Percentiles rank a stretch among this genome's conserved stretches.
These are phyloP conservation scores for Zymoseptoria passerinii DNA, from an alignment of 2,329 filamentous ascomycete genomes.

Conservation along the genomic window DNA sequence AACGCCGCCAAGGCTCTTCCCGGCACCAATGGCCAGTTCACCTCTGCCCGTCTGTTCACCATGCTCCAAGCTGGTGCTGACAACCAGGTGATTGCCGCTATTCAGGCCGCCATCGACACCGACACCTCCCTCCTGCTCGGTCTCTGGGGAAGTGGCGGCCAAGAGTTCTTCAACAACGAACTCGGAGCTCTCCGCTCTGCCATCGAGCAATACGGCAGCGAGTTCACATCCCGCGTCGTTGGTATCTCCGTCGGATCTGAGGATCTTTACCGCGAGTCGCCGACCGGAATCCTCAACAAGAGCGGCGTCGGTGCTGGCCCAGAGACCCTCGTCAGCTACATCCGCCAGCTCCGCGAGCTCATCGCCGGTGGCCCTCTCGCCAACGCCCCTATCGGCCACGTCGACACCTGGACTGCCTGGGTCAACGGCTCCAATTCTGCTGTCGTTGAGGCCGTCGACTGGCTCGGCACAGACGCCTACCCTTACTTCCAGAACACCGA, in stretches of 20 bases:
- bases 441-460: slow-evolving; percentile 64
- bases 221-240: slow-evolving; percentile 58
- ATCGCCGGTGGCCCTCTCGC: slow-evolving; percentile 52
- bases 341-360: slow-evolving; percentile 56
- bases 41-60: slow-evolving; percentile 60
- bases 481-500: slow-evolving; percentile 69
- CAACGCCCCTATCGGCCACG: slow-evolving; percentile 62
- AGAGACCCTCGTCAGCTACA: slow-evolving; percentile 57
- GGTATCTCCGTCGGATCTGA: slow-evolving; percentile 83
- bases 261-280: slow-evolving; percentile 60
- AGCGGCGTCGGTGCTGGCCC: slow-evolving; percentile 58
- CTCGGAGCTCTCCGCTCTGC: slow-evolving; percentile 62
- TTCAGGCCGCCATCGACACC: slow-evolving; percentile 70
- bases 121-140: slow-evolving; percentile 56
- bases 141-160: slow-evolving; percentile 62
- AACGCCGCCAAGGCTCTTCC: slow-evolving; percentile 53
- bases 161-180: slow-evolving; percentile 62
- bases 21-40: slow-evolving; percentile 54
- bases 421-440: slow-evolving; percentile 62
- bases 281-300: slow-evolving; percentile 55
- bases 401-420: slow-evolving; percentile 63
- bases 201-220: slow-evolving; percentile 58
- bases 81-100: slow-evolving; percentile 51
- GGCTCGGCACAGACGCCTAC: slow-evolving; percentile 75
- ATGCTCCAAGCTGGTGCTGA: slow-evolving; percentile 61